Evolutionary conservation across 371 early-diverging fungal genomes (phyloP).

Genomic region (Chytridium lagenaria): DNA sequence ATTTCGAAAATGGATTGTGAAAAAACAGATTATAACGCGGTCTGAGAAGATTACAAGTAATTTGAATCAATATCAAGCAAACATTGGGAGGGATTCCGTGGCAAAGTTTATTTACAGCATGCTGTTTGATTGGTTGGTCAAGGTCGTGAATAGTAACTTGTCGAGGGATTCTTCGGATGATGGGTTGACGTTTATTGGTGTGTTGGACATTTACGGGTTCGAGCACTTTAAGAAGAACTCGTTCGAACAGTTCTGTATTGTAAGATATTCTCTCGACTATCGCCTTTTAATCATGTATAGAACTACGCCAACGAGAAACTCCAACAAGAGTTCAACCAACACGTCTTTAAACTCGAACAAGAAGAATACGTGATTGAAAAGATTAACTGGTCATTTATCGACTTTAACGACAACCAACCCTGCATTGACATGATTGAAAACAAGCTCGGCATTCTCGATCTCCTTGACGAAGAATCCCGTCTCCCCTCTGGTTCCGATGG

Average conservation of each 20-base stretch:
- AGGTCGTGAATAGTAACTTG: slow-evolving; percentile 81
- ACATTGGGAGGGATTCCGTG: slow-evolving; percentile 86
- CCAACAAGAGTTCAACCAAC: slow-evolving; percentile 65
- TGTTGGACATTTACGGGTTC: slow-evolving; percentile 75
- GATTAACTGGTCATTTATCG: slow-evolving; percentile 67
- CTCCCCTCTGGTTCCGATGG: slow-evolving; percentile 48
- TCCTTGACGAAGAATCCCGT: slow-evolving; percentile 69
- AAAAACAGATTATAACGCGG: slow-evolving; percentile 84
- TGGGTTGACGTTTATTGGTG: slow-evolving; percentile 45
- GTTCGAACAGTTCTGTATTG: slow-evolving; percentile 51
- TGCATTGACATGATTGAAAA: slow-evolving; percentile 48
- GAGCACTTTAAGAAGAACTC: slow-evolving; percentile 62
- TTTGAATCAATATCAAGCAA: slow-evolving; percentile 77
- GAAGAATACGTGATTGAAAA: slow-evolving; percentile 54
- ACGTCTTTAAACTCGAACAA: slow-evolving; percentile 58
- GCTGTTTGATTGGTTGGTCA: slow-evolving; percentile 94
- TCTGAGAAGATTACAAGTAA: slow-evolving; percentile 79
- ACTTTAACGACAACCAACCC: slow-evolving; percentile 61
- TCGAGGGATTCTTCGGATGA: slow-evolving; percentile 59
- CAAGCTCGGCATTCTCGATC: slow-evolving; percentile 55
- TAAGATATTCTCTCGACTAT: not conserved
- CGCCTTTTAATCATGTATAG: slow-evolving; percentile 32
- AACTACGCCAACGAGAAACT: slow-evolving; percentile 73
- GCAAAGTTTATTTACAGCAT: slow-evolving; percentile 94
- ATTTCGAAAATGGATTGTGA: slow-evolving; percentile 87